Percentiles rank a stretch among this genome's conserved stretches.
These are phyloP conservation scores for Cutaneotrichosporon cutaneum DNA, from an alignment of 1,284 basidiomycete genomes.

Conservation along the genomic window DNA sequence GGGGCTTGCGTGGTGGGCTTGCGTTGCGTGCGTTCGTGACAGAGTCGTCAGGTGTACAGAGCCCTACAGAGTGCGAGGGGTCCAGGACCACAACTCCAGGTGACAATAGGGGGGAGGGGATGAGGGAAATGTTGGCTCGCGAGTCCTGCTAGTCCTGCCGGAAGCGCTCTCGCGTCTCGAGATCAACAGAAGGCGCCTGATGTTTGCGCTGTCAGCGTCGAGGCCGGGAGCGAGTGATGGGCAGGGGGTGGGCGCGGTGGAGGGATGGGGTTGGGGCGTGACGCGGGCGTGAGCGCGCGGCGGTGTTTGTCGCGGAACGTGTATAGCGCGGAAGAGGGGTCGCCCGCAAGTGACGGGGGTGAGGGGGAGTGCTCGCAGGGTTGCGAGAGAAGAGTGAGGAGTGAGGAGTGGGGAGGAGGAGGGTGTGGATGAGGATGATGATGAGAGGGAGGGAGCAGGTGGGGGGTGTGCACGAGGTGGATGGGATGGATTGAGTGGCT, in stretches of 20 bases:
- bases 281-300: no score
- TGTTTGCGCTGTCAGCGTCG: no score
- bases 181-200: no score
- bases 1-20: no score
- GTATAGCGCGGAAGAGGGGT: background rate
- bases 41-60: background rate
- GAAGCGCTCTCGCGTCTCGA: no score
- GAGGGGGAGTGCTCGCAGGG: no score
- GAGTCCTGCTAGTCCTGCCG: no score
- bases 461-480: no score
- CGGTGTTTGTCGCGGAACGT: no score
- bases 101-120: background rate
- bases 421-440: background rate
- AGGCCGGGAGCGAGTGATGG: background rate
- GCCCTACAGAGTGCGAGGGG: background rate
- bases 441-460: background rate
- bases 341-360: background rate
- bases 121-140: background rate
- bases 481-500: background rate
- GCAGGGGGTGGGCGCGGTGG: background rate
- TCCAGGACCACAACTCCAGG: background rate
- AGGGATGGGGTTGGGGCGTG: no score
- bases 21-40: background rate
- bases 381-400: background rate
- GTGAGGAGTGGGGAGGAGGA: background rate